Evolutionary conservation across 2,329 filamentous ascomycete genomes (phyloP).

Genomic region (Aspergillus arachidicola): DNA sequence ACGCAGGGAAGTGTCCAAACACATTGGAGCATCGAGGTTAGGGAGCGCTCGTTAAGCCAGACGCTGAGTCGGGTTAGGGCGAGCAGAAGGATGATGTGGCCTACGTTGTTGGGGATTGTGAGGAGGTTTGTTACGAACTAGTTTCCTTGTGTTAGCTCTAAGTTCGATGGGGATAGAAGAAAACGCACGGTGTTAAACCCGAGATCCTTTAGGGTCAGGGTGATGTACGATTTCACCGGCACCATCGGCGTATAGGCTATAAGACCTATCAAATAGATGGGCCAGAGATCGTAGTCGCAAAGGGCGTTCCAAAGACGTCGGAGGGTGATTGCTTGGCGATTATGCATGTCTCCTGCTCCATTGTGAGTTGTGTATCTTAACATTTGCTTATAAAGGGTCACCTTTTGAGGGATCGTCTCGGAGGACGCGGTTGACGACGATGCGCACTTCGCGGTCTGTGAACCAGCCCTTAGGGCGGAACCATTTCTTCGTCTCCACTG

Average conservation of each 20-base stretch:
- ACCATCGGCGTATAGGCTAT: slow-evolving; percentile 57
- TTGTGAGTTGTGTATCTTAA: neutral
- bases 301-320: slow-evolving; percentile 54
- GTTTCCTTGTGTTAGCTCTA: neutral
- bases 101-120: slow-evolving; percentile 52
- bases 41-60: slow-evolving; percentile 47
- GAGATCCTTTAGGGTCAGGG: slow-evolving; percentile 58
- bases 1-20: slow-evolving; percentile 64
- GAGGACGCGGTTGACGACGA: slow-evolving; percentile 62
- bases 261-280: slow-evolving; percentile 56
- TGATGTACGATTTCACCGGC: slow-evolving; percentile 57
- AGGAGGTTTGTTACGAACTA: slow-evolving; percentile 63
- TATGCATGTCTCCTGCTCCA: slow-evolving; percentile 56
- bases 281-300: slow-evolving; percentile 65
- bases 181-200: slow-evolving; percentile 55
- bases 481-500: slow-evolving; percentile 57
- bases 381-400: neutral
- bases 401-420: slow-evolving; percentile 64
- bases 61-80: slow-evolving; percentile 50
- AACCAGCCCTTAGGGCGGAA: slow-evolving; percentile 63
- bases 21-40: slow-evolving; percentile 54
- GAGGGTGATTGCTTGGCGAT: slow-evolving; percentile 58
- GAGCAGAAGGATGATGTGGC: slow-evolving; percentile 43
- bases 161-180: neutral
- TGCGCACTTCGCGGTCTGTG: slow-evolving; percentile 60